A percentile compares a stretch with the other conserved stretches of the same genome.
Evolutionary conservation across 1,139 yeast species (phyloP).

Genomic region (Hansenula lynferdii): DNA sequence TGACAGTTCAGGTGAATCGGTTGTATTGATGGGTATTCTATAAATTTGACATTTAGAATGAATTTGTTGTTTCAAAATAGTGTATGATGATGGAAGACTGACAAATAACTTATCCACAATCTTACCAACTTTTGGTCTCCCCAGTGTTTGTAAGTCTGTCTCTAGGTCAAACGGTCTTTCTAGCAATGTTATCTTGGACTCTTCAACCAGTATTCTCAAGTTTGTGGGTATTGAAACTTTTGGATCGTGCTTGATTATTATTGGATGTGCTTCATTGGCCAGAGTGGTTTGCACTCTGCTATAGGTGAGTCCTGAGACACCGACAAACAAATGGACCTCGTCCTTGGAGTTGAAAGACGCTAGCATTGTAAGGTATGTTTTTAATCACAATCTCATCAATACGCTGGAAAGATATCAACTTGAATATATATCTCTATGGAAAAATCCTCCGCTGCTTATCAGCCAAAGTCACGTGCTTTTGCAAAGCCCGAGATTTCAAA

Average conservation of each 20-base stretch:
- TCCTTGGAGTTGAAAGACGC: slow-evolving; percentile 46
- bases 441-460: neutral
- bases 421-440: neutral
- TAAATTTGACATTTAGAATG: slow-evolving; percentile 46
- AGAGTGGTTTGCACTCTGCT: slow-evolving; percentile 45
- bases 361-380: slow-evolving; percentile 39
- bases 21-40: slow-evolving; percentile 78
- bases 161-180: slow-evolving; percentile 32
- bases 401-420: too few species aligned
- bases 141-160: slow-evolving; percentile 46
- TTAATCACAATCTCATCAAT: too few species aligned
- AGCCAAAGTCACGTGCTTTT: slow-evolving; percentile 7
- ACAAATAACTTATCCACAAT: slow-evolving; percentile 78
- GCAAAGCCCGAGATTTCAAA: neutral
- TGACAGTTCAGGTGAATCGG: slow-evolving; percentile 68
- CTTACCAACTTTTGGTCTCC: slow-evolving; percentile 56
- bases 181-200: slow-evolving; percentile 28
- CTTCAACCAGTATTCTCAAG: slow-evolving; percentile 22
- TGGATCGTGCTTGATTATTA: slow-evolving; percentile 34
- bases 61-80: slow-evolving; percentile 33
- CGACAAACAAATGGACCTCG: slow-evolving; percentile 61
- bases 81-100: slow-evolving; percentile 32
- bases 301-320: slow-evolving; percentile 48
- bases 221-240: slow-evolving; percentile 24
- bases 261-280: slow-evolving; percentile 54